Base-by-base conservation (phyloP, 2,329 filamentous ascomycete species). In the Ustilaginoidea virens region DNA sequence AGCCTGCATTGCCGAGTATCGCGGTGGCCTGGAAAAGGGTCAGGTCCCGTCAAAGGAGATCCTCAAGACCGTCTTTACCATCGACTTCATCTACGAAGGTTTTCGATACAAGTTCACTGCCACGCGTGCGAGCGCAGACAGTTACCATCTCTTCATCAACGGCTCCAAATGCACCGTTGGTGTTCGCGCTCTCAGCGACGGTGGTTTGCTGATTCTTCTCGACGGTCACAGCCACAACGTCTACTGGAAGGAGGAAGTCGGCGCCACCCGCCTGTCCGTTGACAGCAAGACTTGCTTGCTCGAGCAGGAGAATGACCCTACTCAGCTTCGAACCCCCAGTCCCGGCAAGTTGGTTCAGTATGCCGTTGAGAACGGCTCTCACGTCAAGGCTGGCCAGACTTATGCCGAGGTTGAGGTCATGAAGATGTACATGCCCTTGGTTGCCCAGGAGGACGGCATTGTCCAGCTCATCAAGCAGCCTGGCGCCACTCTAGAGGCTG, bases 391-490 rank as follows among this genome's bases (percentile, higher is more conserved):
- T 43, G 87, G 87, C 33, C 81, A 96, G 55, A 66, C 87, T 19
- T 98, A 85, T 48, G 90, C 90, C 32, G 90, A 98, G 56, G 87
- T 98, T 23, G 90, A 98, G 60, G 90, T 98, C 58, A 98, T 98
- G 90, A 98, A 98, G 70, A 98, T 98, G 90, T 96, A 96, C 69
- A 98, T 98, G 90, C 90, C 90, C 47, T 68, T 98, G 31, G 70
- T 98, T 36, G 81, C 90, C 3, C 79, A 86, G 50, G 90, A 98
- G 55, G 90, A 93, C 45, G 90, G 90, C 63, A 70, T 92, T 31
- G 87, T 98, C 32, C 90, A 94, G 61, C 72, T 98, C 46, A 93
- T 98, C 66, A 98, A 98, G 72, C 90, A 96, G 61, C 90, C 90
- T 37, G 90, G 90, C 53, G 81, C 90, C n/a, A 92, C 85, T 12